These are phyloP conservation scores for Darksidea phi DNA, from an alignment of 495 filamentous ascomycete genomes.

Conservation along the genomic window DNA sequence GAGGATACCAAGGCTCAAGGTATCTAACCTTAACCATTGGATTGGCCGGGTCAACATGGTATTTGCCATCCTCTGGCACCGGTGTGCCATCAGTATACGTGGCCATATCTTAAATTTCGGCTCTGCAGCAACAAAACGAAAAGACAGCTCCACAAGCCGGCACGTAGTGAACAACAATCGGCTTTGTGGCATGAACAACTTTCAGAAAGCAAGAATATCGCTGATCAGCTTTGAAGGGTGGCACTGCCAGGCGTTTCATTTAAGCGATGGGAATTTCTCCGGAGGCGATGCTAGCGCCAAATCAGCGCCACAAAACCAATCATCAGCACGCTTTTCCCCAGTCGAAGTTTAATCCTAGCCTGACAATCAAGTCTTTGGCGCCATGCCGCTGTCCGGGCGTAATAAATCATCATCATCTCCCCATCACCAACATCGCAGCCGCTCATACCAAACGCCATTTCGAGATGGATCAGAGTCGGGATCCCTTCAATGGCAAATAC, in stretches of 20 bases:
- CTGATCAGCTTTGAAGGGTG: too few species aligned
- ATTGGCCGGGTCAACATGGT: constrained; percentile 10
- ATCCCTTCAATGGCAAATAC: neutral
- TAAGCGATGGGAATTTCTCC: neutral
- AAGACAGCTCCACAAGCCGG: neutral
- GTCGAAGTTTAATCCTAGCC: neutral
- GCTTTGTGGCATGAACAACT: neutral
- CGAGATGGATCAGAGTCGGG: neutral
- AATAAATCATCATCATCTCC: too few species aligned
- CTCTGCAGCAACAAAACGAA: neutral
- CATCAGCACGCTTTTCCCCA: too few species aligned
- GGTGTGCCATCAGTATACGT: constrained; percentile 16
- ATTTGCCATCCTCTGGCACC: constrained; percentile 13
- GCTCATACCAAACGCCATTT: neutral
- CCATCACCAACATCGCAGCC: too few species aligned
- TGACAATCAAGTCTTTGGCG: too few species aligned
- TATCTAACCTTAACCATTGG: constrained; percentile 5
- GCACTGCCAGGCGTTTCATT: too few species aligned
- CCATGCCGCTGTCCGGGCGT: too few species aligned
- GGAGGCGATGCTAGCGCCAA: neutral
- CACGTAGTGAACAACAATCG: neutral
- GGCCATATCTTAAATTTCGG: constrained; percentile 1
- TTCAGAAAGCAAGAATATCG: too few species aligned
- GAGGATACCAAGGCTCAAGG: constrained; percentile 17
- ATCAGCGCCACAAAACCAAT: neutral